Percentiles rank a stretch among this genome's conserved stretches.
Evolutionary conservation across 2,329 filamentous ascomycete species (phyloP).

Genomic region (Paraconiothyrium sp.): DNA sequence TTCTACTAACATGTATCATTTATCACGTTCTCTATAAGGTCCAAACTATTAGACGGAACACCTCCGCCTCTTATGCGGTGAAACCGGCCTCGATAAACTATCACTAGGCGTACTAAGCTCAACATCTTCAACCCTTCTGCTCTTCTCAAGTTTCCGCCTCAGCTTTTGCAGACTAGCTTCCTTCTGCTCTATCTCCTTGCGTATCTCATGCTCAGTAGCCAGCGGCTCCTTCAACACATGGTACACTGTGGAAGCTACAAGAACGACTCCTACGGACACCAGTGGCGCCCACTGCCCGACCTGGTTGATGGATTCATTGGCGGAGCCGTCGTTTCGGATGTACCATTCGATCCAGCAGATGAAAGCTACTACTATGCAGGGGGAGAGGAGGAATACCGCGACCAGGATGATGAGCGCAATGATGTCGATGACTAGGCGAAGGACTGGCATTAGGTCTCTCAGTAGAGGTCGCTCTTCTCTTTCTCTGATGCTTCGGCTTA

Average conservation of each 20-base stretch:
- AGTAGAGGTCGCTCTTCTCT: slow-evolving; percentile 2
- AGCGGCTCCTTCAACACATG: slow-evolving; percentile 10
- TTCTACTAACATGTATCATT: too few relatives aligned
- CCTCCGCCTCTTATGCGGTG: neutral
- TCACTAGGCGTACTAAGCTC: neutral
- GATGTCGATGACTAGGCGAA: slow-evolving; percentile 9
- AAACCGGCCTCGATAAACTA: neutral
- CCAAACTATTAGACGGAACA: neutral
- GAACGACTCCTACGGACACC: slow-evolving; percentile 15
- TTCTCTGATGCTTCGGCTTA: neutral
- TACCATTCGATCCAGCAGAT: slow-evolving; percentile 28
- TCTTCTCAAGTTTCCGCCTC: neutral
- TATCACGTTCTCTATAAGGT: too few relatives aligned
- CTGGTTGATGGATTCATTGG: slow-evolving; percentile 21
- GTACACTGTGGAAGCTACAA: slow-evolving; percentile 17
- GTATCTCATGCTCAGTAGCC: slow-evolving; percentile 4
- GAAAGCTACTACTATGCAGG: slow-evolving; percentile 21
- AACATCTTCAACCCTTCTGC: neutral
- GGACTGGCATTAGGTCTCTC: neutral
- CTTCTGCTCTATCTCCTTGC: neutral
- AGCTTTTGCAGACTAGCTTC: slow-evolving; percentile 4
- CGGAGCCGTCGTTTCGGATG: slow-evolving; percentile 23
- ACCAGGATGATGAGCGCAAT: slow-evolving; percentile 15
- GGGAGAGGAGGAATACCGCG: slow-evolving; percentile 17
- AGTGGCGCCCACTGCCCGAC: slow-evolving; percentile 22